Conservation (phyloP, 352 stramenopile genomes). For the Elongisporangium prolatum region DNA sequence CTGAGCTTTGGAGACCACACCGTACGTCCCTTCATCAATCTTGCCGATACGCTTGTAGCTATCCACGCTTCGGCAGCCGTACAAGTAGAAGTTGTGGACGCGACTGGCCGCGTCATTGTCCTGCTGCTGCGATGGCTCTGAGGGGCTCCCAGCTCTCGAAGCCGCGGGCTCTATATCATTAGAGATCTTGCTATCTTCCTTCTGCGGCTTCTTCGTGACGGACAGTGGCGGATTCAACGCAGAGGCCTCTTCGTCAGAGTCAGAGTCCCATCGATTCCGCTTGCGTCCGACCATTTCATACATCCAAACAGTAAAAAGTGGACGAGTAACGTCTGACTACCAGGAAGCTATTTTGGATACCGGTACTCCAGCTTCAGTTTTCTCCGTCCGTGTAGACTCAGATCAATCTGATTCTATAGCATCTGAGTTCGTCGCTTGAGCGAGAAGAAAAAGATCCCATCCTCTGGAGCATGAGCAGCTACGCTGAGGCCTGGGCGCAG, state of each 20-base stretch:
- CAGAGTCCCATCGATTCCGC: slow-evolving; percentile 67
- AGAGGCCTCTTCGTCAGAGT: slow-evolving; percentile 24
- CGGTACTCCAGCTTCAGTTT: too few species aligned
- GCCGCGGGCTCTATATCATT: neutral
- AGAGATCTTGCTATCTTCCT: neutral
- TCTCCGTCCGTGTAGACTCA: too few species aligned
- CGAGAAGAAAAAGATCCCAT: too few species aligned
- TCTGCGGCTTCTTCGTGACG: neutral
- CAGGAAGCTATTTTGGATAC: too few species aligned
- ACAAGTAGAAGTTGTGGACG: slow-evolving; percentile 68
- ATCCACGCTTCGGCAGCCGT: slow-evolving; percentile 93
- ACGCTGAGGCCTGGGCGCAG: slow-evolving; percentile 27
- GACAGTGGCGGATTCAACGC: too few species aligned
- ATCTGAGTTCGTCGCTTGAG: too few species aligned
- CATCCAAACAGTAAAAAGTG: too few species aligned
- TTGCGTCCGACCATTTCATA: slow-evolving; percentile 18
- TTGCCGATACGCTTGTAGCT: slow-evolving; percentile 92
- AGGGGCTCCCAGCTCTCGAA: too few species aligned
- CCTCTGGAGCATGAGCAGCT: slow-evolving; percentile 1
- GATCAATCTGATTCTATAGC: too few species aligned
- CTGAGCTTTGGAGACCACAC: slow-evolving; percentile 93
- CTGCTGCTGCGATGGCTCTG: too few species aligned
- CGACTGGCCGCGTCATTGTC: neutral
- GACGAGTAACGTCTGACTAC: too few species aligned
- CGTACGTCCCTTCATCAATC: slow-evolving; percentile 96